Percentiles rank a stretch among this genome's conserved stretches.
Evolutionary conservation across 805 yeast species (phyloP).

Genomic region (Ogataea saltuana): DNA sequence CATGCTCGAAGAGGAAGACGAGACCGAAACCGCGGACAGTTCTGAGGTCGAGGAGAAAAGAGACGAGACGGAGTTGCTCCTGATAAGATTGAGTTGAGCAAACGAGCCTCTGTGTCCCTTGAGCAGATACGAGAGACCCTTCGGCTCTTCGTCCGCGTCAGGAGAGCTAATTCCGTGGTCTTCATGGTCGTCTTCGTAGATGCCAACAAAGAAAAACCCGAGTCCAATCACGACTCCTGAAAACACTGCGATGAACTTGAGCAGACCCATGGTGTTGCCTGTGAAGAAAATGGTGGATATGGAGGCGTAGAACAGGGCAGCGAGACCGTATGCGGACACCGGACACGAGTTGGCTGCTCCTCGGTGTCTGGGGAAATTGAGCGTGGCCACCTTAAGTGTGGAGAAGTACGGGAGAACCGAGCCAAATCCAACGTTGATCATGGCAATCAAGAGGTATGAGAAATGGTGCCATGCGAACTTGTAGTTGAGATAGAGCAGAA

Average conservation of each 20-base stretch:
- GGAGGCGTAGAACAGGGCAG: conserved; percentile 65
- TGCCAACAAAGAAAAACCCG: conserved; percentile 47
- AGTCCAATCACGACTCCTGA: conserved; percentile 49
- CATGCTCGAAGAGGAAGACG: conserved; percentile 24
- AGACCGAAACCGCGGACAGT: conserved; percentile 26
- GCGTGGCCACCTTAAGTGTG: conserved; percentile 55
- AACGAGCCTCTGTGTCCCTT: conserved; percentile 40
- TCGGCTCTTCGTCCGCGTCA: conserved; percentile 23
- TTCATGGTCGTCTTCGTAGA: conserved; percentile 35
- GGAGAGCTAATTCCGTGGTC: conserved; percentile 18
- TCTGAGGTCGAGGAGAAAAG: conserved; percentile 34
- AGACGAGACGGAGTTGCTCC: conserved; percentile 32
- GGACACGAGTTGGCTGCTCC: conserved; percentile 73
- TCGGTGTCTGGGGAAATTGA: conserved; percentile 69
- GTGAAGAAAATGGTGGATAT: conserved; percentile 54
- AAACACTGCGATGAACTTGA: conserved; percentile 53
- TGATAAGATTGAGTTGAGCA: conserved; percentile 32
- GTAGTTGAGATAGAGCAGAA: conserved; percentile 50
- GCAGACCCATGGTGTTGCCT: conserved; percentile 54
- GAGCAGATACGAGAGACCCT: conserved; percentile 29
- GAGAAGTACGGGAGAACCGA: conserved; percentile 62
- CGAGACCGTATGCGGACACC: conserved; percentile 67
- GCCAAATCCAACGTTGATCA: conserved; percentile 62
- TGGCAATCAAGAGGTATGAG: conserved; percentile 45
- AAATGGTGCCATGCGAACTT: conserved; percentile 41